Percentiles rank a stretch among this genome's conserved stretches.
Conservation (phyloP, 73 alveolate species). For the Stentor coeruleus region DNA sequence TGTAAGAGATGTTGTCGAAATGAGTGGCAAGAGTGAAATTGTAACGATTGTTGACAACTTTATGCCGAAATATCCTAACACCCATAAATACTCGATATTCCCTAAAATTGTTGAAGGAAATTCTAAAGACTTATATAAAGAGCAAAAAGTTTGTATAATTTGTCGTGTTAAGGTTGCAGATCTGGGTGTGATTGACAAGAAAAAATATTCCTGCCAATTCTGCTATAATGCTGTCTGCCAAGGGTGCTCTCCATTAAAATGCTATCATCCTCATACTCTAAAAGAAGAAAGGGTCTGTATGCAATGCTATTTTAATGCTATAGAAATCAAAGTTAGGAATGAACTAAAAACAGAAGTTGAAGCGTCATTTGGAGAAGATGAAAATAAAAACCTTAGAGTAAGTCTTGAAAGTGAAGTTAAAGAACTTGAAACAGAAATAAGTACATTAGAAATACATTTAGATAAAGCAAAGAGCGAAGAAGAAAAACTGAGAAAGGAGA, state of each 20-base stretch:
- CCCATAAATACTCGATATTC: not conserved
- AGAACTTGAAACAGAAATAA: not conserved
- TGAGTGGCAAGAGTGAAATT: not conserved
- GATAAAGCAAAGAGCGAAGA: not conserved
- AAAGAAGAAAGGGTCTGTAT: slow-evolving; percentile 21
- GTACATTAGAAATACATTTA: not conserved
- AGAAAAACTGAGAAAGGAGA: not conserved
- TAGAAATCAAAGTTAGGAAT: not conserved
- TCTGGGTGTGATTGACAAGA: not conserved
- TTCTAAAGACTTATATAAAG: not conserved
- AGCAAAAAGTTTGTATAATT: slow-evolving; percentile 6
- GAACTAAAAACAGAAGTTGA: not conserved
- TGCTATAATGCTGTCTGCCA: slow-evolving; percentile 21
- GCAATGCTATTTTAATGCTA: not conserved
- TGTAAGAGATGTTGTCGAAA: not conserved
- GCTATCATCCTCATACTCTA: not conserved
- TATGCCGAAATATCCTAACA: not conserved
- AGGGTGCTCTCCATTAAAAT: slow-evolving; percentile 7
- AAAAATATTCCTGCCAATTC: not conserved
- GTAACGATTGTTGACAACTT: not conserved
- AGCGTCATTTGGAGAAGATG: not conserved
- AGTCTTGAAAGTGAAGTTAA: not conserved
- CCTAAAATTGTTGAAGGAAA: not conserved
- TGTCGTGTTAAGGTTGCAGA: not conserved
- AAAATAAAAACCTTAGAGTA: not conserved